Percentiles rank a stretch among this genome's conserved stretches.
Conservation (phyloP, 1,139 yeast species). For the Nematodospora anomalae region DNA sequence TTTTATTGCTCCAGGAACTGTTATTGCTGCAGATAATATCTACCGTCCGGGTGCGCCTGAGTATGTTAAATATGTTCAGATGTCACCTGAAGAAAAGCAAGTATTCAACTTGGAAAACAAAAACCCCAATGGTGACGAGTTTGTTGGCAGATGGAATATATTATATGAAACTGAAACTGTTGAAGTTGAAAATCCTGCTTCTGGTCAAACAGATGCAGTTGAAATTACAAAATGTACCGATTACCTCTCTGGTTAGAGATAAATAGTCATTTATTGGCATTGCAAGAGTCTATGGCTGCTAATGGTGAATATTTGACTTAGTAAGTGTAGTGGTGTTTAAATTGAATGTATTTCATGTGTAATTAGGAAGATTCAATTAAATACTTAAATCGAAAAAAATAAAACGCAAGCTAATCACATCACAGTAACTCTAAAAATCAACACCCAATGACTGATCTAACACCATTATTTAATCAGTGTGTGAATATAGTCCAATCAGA, state of each 20-base stretch:
- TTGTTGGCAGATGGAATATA: conserved; percentile 46
- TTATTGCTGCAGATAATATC: conserved; percentile 43
- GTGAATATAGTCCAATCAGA: conserved; percentile 43
- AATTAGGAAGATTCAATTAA: too few species aligned
- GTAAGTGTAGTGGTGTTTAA: neutral
- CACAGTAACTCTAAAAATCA: too few species aligned
- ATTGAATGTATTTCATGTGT: neutral
- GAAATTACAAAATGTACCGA: conserved; percentile 31
- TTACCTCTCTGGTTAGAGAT: conserved; percentile 22
- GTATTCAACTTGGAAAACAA: conserved; percentile 23
- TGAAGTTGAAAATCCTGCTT: conserved; percentile 12
- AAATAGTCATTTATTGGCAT: neutral
- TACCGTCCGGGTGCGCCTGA: conserved; percentile 40
- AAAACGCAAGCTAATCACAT: too few species aligned
- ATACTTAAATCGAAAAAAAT: too few species aligned
- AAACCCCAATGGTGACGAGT: conserved; percentile 31
- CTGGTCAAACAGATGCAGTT: conserved; percentile 26
- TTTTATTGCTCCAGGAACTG: conserved; percentile 41
- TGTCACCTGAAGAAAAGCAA: conserved; percentile 38
- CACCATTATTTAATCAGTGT: conserved; percentile 52
- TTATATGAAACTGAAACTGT: conserved; percentile 35
- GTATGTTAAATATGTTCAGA: conserved; percentile 38
- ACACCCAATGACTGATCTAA: conserved; percentile 49
- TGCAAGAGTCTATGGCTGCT: too few species aligned
- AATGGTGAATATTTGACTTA: too few species aligned